phyloP scores from a whole-genome alignment of 345 rosid species.

The Hypericum perforatum region DNA sequence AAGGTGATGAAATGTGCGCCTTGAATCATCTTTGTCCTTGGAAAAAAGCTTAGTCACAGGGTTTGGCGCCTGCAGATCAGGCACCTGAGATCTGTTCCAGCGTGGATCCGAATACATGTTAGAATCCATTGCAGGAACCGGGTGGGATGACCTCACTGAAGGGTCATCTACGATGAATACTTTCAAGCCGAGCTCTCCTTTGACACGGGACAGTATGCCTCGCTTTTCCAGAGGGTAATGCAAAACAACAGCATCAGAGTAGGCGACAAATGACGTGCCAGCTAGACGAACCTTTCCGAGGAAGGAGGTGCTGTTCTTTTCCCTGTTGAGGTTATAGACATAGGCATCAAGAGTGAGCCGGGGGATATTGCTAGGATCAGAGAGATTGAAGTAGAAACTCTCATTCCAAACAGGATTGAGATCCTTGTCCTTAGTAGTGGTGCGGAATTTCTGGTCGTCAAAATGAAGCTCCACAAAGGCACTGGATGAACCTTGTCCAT shows the following conservation, averaged over 20 bases:
- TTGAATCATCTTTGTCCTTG: slow-evolving; percentile 19
- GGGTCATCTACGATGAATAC: slow-evolving; percentile 62
- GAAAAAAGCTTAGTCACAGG: slow-evolving; percentile 12
- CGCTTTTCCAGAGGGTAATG: slow-evolving; percentile 77
- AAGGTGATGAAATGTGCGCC: slow-evolving; percentile 36
- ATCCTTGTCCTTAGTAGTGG: slow-evolving; percentile 55
- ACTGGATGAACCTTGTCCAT: slow-evolving; percentile 43
- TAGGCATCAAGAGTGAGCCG: slow-evolving; percentile 53
- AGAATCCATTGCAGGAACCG: slow-evolving; percentile 40
- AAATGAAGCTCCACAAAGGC: slow-evolving; percentile 76
- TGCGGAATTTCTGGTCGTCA: slow-evolving; percentile 61
- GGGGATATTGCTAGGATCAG: slow-evolving; percentile 47
- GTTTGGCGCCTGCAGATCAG: slow-evolving; percentile 12
- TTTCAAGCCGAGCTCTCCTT: slow-evolving; percentile 72
- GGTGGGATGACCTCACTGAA: slow-evolving; percentile 39
- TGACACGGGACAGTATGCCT: slow-evolving; percentile 39
- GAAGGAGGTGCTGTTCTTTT: slow-evolving; percentile 34
- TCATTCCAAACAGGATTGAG: slow-evolving; percentile 79
- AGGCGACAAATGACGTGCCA: slow-evolving; percentile 67
- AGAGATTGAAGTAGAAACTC: slow-evolving; percentile 68
- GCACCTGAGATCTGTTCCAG: slow-evolving; percentile 21
- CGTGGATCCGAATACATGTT: slow-evolving; percentile 18
- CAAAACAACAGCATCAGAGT: slow-evolving; percentile 62
- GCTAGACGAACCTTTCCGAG: slow-evolving; percentile 66
- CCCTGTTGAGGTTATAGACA: slow-evolving; percentile 36